Percentiles rank a stretch among this genome's conserved stretches.
These are phyloP conservation scores for Ceratocystis colombiana DNA, from an alignment of 2,329 filamentous ascomycete species.

Conservation along the genomic window DNA sequence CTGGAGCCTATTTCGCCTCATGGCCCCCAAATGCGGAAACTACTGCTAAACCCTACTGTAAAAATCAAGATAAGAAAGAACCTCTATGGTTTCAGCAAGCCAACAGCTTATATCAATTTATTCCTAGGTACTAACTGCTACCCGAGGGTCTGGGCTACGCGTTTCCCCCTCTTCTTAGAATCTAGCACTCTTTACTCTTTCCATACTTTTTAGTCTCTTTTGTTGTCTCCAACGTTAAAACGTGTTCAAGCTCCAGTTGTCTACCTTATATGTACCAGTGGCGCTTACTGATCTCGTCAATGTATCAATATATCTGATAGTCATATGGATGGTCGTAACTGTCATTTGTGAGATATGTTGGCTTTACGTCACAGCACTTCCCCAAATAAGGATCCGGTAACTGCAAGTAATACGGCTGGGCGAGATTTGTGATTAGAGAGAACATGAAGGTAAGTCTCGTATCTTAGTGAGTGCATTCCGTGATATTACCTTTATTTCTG, in stretches of 20 bases:
- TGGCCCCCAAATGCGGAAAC: background rate
- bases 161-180: too few relatives aligned
- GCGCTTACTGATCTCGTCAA: background rate
- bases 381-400: background rate
- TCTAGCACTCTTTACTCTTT: too few relatives aligned
- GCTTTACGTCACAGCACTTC: background rate
- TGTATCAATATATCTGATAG: background rate
- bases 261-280: background rate
- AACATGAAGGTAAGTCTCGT: background rate
- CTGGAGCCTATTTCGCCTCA: background rate
- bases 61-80: too few relatives aligned
- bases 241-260: too few relatives aligned
- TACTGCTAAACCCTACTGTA: too few relatives aligned
- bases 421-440: background rate
- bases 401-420: background rate
- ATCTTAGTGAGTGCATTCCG: background rate
- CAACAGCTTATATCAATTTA: too few relatives aligned
- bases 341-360: background rate
- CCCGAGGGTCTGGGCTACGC: too few relatives aligned
- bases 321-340: background rate
- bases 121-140: too few relatives aligned
- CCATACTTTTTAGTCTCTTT: too few relatives aligned
- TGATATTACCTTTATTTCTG: background rate
- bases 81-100: too few relatives aligned
- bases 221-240: too few relatives aligned